phyloP scores from a whole-genome alignment of 495 filamentous ascomycete species.

The Trypethelium eluteriae region DNA sequence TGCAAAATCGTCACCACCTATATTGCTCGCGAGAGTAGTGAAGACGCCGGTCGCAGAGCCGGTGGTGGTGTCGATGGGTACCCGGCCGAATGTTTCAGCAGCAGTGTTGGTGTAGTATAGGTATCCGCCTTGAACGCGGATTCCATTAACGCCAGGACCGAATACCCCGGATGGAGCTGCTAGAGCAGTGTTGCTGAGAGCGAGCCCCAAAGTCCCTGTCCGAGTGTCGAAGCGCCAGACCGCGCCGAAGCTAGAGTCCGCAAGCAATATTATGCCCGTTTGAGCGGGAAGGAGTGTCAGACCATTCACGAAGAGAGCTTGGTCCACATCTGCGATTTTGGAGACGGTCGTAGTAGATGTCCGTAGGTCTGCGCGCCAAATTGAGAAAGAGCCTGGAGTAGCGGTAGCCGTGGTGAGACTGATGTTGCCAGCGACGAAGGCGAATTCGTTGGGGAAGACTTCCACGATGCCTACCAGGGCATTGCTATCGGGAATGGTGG shows the following conservation, averaged over 20 bases:
- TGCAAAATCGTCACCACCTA: not conserved
- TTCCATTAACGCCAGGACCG: not conserved
- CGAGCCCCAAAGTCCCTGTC: not conserved
- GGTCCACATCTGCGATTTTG: not conserved
- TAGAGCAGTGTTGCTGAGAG: not conserved
- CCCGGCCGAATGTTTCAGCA: not conserved
- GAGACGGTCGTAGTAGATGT: not conserved
- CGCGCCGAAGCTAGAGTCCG: not conserved
- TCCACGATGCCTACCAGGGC: not conserved
- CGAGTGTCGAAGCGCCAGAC: not conserved
- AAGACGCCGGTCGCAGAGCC: not conserved
- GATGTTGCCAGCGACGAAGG: not conserved
- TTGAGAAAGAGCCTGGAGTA: not conserved
- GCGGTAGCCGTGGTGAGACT: not conserved
- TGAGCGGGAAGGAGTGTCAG: not conserved
- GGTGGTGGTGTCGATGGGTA: not conserved
- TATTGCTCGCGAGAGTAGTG: not conserved
- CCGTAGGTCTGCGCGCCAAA: not conserved
- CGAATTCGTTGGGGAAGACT: not conserved
- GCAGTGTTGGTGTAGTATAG: slow-evolving; percentile 1
- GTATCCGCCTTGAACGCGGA: not conserved
- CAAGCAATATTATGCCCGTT: not conserved
- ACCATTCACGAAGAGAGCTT: not conserved
- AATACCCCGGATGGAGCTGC: not conserved
- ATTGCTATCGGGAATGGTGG: not conserved